phyloP scores from a whole-genome alignment of 805 yeast genomes.

The Lipomyces lipofer region DNA sequence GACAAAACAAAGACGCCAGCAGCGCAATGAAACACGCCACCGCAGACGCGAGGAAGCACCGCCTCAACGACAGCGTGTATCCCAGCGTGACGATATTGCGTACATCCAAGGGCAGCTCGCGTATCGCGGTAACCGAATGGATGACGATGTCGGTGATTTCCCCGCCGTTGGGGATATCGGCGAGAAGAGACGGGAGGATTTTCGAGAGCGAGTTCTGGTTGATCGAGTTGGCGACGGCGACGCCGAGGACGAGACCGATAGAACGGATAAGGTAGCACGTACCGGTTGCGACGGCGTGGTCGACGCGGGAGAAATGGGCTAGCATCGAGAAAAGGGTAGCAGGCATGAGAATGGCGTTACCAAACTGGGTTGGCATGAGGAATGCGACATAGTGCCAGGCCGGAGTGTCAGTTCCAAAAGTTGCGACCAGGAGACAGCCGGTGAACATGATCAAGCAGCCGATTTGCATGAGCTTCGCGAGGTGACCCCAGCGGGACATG shows the following conservation, averaged over 20 bases:
- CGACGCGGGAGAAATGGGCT: conserved; percentile 64
- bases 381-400: conserved; percentile 47
- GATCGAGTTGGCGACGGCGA: conserved; percentile 64
- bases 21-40: conserved; percentile 18
- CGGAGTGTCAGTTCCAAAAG: conserved; percentile 33
- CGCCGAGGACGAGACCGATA: conserved; percentile 84
- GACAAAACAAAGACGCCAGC: conserved; percentile 24
- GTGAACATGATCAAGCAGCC: conserved; percentile 48
- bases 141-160: conserved; percentile 46
- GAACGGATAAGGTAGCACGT: conserved; percentile 86
- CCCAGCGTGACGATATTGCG: conserved; percentile 46
- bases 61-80: conserved; percentile 51
- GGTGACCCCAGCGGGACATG: conserved; percentile 68
- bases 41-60: conserved; percentile 44
- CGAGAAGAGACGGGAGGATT: conserved; percentile 37
- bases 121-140: conserved; percentile 53
- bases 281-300: conserved; percentile 84
- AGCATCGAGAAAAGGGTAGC: conserved; percentile 72
- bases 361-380: conserved; percentile 59
- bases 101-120: conserved; percentile 48
- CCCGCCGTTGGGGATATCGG: conserved; percentile 32
- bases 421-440: conserved; percentile 48
- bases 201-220: conserved; percentile 52
- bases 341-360: conserved; percentile 67
- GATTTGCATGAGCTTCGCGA: conserved; percentile 50